Evolutionary conservation across 306 rosid species (phyloP).

Genomic region (Gastrolobium villosum): DNA sequence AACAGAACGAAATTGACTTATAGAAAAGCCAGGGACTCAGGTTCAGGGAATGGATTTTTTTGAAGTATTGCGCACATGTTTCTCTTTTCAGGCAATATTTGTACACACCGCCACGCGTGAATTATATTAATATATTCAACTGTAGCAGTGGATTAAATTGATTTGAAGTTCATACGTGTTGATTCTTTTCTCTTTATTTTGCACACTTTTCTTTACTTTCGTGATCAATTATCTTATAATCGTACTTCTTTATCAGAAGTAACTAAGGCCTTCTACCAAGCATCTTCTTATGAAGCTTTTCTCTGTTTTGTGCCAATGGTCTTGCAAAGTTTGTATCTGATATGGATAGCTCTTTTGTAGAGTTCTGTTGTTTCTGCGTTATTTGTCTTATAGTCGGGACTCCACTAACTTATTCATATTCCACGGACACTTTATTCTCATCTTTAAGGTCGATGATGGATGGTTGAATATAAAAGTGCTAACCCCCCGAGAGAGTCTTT

Average conservation of each 20-base stretch:
- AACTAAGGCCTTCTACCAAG: constrained; percentile 12
- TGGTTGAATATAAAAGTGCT: background rate
- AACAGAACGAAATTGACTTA: constrained; percentile 12
- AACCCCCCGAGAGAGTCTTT: too few relatives aligned
- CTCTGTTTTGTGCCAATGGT: constrained; percentile 23
- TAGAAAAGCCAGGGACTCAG: background rate
- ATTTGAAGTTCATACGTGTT: background rate
- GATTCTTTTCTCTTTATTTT: constrained; percentile 14
- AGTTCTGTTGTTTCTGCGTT: constrained; percentile 30
- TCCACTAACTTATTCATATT: constrained; percentile 51
- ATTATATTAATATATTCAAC: constrained; percentile 26
- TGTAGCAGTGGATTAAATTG: constrained; percentile 8
- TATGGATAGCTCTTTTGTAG: constrained; percentile 32
- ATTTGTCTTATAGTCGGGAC: background rate
- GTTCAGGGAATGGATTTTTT: background rate
- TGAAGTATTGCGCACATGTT: constrained; percentile 34
- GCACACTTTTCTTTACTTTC: constrained; percentile 35
- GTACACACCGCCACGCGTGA: background rate
- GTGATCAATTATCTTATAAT: constrained; percentile 22
- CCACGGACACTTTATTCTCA: constrained; percentile 36
- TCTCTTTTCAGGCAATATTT: constrained; percentile 24
- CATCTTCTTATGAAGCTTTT: constrained; percentile 41
- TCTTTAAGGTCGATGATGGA: constrained; percentile 36
- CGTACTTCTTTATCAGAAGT: constrained; percentile 30
- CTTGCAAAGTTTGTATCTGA: constrained; percentile 4